A percentile compares a stretch with the other conserved stretches of the same genome.
Conservation (phyloP, 805 yeast species). For the Saturnispora dispora region DNA sequence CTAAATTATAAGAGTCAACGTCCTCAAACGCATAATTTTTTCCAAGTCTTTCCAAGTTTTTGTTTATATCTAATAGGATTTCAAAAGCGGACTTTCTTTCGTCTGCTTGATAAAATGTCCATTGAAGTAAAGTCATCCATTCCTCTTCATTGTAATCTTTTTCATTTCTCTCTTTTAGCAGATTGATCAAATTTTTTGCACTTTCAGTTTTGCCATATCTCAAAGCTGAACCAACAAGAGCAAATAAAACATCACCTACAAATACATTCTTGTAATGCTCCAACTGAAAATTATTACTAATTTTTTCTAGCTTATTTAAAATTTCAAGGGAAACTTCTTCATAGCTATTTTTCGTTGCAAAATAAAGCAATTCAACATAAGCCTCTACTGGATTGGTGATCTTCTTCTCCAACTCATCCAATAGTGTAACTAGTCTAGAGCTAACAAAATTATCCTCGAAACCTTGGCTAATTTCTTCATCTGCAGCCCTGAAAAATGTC, state of each 20-base stretch:
- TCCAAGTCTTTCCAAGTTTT: constrained; percentile 9
- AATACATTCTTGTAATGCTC: constrained; percentile 15
- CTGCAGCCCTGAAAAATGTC: constrained; percentile 23
- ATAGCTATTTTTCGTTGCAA: constrained; percentile 23
- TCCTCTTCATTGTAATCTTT: constrained; percentile 16
- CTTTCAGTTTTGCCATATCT: constrained; percentile 15
- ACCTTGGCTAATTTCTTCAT: constrained; percentile 22
- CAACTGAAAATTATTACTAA: constrained; percentile 13
- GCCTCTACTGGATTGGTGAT: constrained; percentile 16
- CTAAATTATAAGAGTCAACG: constrained; percentile 19
- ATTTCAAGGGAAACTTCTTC: constrained; percentile 18
- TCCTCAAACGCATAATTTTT: constrained; percentile 18
- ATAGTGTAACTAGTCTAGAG: constrained; percentile 13
- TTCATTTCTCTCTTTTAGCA: constrained; percentile 11
- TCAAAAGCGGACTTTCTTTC: constrained; percentile 21
- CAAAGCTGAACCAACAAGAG: constrained; percentile 20
- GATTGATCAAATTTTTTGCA: constrained; percentile 15
- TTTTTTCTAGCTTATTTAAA: constrained; percentile 15
- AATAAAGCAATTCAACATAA: constrained; percentile 25
- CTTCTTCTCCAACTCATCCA: constrained; percentile 16
- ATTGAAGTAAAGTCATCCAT: constrained; percentile 22
- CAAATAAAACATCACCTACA: constrained; percentile 22
- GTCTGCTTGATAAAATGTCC: constrained; percentile 12
- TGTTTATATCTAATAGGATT: constrained; percentile 20
- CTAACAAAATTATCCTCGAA: constrained; percentile 22